Evolutionary conservation across 192 early-diverging fungal species (phyloP).

Genomic region (Gryganskiella cystojenkinii): DNA sequence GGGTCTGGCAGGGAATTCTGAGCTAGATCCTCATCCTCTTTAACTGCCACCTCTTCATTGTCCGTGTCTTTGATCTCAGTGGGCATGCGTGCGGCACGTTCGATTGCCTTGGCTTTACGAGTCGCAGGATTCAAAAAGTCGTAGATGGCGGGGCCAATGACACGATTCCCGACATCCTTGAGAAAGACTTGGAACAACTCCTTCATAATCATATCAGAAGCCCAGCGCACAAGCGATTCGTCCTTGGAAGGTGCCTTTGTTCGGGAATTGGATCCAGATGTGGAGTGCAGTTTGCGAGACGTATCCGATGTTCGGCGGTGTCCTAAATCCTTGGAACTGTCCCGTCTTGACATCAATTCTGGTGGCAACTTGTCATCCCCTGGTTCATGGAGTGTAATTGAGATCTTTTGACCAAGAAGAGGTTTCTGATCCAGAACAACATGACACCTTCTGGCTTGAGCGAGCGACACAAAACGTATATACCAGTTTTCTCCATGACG

Average conservation of each 20-base stretch:
- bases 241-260: slow-evolving; percentile 34
- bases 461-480: slow-evolving; percentile 59
- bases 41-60: slow-evolving; percentile 1
- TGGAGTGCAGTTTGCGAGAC: slow-evolving; percentile 13
- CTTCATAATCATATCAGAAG: slow-evolving; percentile 56
- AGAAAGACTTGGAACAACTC: slow-evolving; percentile 64
- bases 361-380: slow-evolving; percentile 34
- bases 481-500: slow-evolving; percentile 67
- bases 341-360: slow-evolving; percentile 29
- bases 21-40: background rate
- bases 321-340: slow-evolving; percentile 20
- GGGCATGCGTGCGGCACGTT: slow-evolving; percentile 3
- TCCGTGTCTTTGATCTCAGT: slow-evolving; percentile 10
- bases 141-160: slow-evolving; percentile 61
- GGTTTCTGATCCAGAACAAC: slow-evolving; percentile 49
- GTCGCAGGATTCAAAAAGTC: slow-evolving; percentile 59
- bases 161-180: slow-evolving; percentile 62
- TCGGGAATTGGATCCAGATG: slow-evolving; percentile 8
- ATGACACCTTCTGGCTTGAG: slow-evolving; percentile 53
- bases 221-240: slow-evolving; percentile 42
- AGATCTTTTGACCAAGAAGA: slow-evolving; percentile 56
- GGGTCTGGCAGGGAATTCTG: background rate
- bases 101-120: slow-evolving; percentile 28
- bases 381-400: slow-evolving; percentile 49
- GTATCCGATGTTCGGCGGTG: slow-evolving; percentile 35